Evolutionary conservation across 1,284 basidiomycete species (phyloP), one percentile per base, ranked within the genome.

Genomic region (Ganoderma sp.): DNA sequence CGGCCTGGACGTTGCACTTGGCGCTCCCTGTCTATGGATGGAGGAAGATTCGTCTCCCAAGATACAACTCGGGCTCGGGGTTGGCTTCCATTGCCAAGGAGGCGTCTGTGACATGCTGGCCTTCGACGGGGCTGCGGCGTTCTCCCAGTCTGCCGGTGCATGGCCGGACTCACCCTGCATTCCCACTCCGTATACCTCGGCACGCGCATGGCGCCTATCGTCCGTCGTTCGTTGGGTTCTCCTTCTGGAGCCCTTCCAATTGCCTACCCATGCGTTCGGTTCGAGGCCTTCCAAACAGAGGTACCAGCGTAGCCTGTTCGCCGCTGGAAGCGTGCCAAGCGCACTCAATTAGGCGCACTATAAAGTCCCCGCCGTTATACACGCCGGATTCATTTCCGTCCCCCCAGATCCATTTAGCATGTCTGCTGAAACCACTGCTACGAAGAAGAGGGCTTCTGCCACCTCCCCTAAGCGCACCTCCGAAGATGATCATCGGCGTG

Each of bases 401-500:
- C 71, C 69, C 69, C 68, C 52, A 61, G 69, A 68, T 63, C 54
- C 58, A 62, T 62, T 62, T 50, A 62, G 45, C 69, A 78, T 79
- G 78, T 79, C 76, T 43, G 54, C 74, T 63, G 76, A 78, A 48
- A 57, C 74, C 52, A 60, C 68, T 42, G 66, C 74, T 57, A 69
- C 75, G 58, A 80, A 77, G 74, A 79, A 79, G 74, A 73, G 75
- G 64, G 22, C 73, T 58, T 65, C 75, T 65, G 63, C 72, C 28
- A 73, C 75, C 45, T 59, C 75, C 37, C 69, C 71, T 41, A 78
- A 78, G 69, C 73, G 74, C 45, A 75, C 75, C 19, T 63, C 78
- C n/a, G 78, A 78, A 65, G 78, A 78, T 61, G 78, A 80, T 67
- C 79, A 80, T 59, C 69, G 79, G 25, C 75, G 78, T 79, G 72